Percentiles rank a stretch among this genome's conserved stretches.
phyloP scores from a whole-genome alignment of 768 basidiomycete genomes.

The Imleria badia region DNA sequence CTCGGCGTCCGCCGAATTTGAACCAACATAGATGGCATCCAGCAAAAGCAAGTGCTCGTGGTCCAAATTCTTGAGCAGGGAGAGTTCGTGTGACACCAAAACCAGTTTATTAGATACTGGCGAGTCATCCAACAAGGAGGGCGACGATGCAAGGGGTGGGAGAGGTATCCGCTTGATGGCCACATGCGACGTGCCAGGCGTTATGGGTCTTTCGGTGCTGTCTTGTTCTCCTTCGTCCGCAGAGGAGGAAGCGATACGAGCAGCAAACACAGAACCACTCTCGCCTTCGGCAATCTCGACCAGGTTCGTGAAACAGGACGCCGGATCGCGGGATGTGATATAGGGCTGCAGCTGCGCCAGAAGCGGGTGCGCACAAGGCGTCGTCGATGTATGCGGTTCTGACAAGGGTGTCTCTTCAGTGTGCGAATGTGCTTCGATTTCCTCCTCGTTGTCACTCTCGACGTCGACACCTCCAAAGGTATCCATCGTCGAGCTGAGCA shows the following conservation, averaged over 20 bases:
- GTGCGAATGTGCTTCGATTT: neutral
- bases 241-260: slow-evolving; percentile 28
- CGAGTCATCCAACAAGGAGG: slow-evolving; percentile 18
- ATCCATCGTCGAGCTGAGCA: slow-evolving; percentile 33
- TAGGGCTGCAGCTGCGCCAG: slow-evolving; percentile 53
- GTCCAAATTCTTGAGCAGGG: slow-evolving; percentile 52
- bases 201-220: slow-evolving; percentile 24
- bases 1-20: slow-evolving; percentile 20
- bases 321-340: slow-evolving; percentile 67
- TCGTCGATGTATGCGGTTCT: neutral
- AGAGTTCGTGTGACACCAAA: slow-evolving; percentile 62
- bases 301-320: slow-evolving; percentile 61
- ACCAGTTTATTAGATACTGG: slow-evolving; percentile 58
- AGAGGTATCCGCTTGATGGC: slow-evolving; percentile 78
- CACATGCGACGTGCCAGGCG: slow-evolving; percentile 43
- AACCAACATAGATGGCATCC: slow-evolving; percentile 70
- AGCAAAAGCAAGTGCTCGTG: slow-evolving; percentile 65
- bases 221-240: slow-evolving; percentile 2
- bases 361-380: slow-evolving; percentile 20
- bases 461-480: slow-evolving; percentile 38
- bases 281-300: slow-evolving; percentile 85
- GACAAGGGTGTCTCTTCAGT: neutral
- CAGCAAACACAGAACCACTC: slow-evolving; percentile 66
- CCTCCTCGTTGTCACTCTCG: slow-evolving; percentile 10
- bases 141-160: slow-evolving; percentile 35